Base-by-base conservation (phyloP, 2,329 filamentous ascomycete genomes). In the Nemania serpens region DNA sequence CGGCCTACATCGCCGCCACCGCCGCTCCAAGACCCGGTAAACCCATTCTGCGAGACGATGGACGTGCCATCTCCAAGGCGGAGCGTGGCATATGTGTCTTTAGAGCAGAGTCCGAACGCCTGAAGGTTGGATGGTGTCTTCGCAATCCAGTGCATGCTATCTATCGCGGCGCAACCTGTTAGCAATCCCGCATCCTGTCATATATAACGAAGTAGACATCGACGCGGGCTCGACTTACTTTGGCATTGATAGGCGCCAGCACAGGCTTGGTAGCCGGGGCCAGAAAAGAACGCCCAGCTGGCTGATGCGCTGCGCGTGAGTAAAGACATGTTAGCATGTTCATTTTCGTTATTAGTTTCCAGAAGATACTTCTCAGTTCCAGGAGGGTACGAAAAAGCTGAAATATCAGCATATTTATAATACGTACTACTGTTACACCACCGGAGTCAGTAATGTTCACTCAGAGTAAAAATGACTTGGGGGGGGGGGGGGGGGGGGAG, bases 271-370 rank as follows among this genome's bases (percentile, higher is more conserved):
- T 77, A 76, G 0, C 70, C 69, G 1, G 76, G 76, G 1, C 77
- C 77, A 55, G 72, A 75, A 69, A 78, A 79, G 68, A 80, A 80
- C 0, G 72, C 75, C 76, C 78, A 81, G 10, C 74, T 74, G 0
- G 77, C 79, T n/a, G 75, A 76, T 6, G 74, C 76, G 61, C 34
- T 36, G 34, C 34, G 7, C 6, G 7, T 36, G 34, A 7, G 34
- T 36, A 12, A 12, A 7, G 34, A 36, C 12, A 36, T 36, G 34
- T 36, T 36, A 36, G 34, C 34, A 36, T 36, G n/a, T n/a, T n/a
- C n/a, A n/a, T n/a, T n/a, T n/a, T n/a, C n/a, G n/a, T n/a, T n/a
- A n/a, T n/a, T n/a, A n/a, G n/a, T n/a, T n/a, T n/a, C n/a, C n/a
- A n/a, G n/a, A n/a, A n/a, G n/a, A n/a, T n/a, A n/a, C n/a, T n/a